Base-by-base conservation (phyloP, 225 moss, liverwort and hornwort genomes). In the Straminergon stramineum region DNA sequence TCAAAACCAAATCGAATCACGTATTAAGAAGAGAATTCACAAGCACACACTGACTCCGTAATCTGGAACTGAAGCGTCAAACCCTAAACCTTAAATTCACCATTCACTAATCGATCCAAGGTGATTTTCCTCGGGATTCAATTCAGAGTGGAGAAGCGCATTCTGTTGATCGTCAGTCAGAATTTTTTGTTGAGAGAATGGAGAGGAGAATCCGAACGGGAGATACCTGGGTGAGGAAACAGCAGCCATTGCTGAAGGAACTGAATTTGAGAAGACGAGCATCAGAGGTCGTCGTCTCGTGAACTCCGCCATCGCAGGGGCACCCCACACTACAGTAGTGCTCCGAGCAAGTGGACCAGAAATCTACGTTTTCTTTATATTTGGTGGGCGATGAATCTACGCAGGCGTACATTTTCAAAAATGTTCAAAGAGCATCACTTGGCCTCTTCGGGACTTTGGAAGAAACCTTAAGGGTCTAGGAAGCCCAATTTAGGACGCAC, bases 341-440 rank as follows among this genome's bases (percentile, higher is more conserved):
- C 58, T 34, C 83, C 17, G 48, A 35, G 55, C n/a, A 53, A 55
- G 69, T 19, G 55, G 30, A 84, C 69, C 21, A 6, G 20, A 53
- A 70, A 70, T 84, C 56, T 68, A 69, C 30, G 9, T 8, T 2
- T 0, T 0, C 28, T 4, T 0, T 5, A 84, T 6, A 55, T 53
- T 18, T n/a, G 4, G 13, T 17, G 48, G 2, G 4, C 1, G 14
- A 5, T 12, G 5, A 69, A 68, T 84, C 28, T 84, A 27, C 0
- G 6, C 6, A 18, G 7, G 39, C 13, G 6, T 39, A 84, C 55
- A 84, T 39, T 35, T 51, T 11, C 45, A 5, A 28, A 41, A 53
- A 15, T 76, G 75, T 74, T 10, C 30, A 17, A 45, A 6, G 4
- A 19, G 28, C 27, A 21, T 68, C 68, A 11, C 35, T 37, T 35